Conservation (phyloP, 2,329 filamentous ascomycete genomes). For the Fusarium sp. region DNA sequence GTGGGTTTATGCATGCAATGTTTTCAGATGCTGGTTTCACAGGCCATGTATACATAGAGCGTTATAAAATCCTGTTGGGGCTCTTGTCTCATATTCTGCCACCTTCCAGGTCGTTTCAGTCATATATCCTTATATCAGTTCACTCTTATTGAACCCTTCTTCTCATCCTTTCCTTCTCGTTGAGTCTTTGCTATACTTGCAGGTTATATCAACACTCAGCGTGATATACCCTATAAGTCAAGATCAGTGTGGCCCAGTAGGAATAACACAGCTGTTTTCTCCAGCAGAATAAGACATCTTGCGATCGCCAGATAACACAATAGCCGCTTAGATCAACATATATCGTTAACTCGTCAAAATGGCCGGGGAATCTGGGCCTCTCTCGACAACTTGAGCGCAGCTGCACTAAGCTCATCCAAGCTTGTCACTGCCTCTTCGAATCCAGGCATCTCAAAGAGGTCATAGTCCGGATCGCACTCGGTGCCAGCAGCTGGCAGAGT, state of each 20-base stretch:
- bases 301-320: too few relatives aligned
- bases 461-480: constrained; percentile 58
- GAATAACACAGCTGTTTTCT: too few relatives aligned
- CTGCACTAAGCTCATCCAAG: constrained; percentile 36
- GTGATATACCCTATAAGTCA: too few relatives aligned
- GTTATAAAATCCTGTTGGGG: not conserved
- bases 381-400: constrained; percentile 26
- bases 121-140: not conserved
- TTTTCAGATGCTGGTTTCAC: not conserved
- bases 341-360: constrained; percentile 3
- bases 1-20: not conserved
- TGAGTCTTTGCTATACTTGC: not conserved
- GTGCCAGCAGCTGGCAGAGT: constrained; percentile 57
- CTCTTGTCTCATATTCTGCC: not conserved
- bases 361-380: constrained; percentile 36
- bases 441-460: constrained; percentile 54
- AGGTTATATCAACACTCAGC: too few relatives aligned
- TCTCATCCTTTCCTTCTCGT: too few relatives aligned
- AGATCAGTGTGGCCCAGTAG: too few relatives aligned
- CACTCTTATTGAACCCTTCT: not conserved
- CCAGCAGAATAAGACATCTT: too few relatives aligned
- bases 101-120: not conserved
- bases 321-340: not conserved
- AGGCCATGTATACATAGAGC: not conserved
- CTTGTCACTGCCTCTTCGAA: constrained; percentile 10